Evolutionary conservation across 139 green algal genomes (phyloP).

Genomic region (Haematococcus lacustris): DNA sequence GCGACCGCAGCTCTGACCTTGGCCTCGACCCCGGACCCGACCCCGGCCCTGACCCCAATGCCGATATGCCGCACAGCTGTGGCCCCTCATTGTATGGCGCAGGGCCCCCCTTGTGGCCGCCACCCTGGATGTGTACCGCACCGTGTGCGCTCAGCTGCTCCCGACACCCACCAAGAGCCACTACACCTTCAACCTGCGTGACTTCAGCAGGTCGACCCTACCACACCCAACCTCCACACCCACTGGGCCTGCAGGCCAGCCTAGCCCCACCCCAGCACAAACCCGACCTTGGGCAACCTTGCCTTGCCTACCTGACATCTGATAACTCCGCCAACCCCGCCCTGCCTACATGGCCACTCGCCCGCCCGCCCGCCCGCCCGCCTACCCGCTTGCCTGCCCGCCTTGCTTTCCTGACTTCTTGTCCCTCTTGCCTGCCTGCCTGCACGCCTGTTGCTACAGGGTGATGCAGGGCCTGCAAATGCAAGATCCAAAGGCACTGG

Average conservation of each 20-base stretch:
- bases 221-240: not conserved
- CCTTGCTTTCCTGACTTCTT: too few relatives aligned
- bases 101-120: slow-evolving; percentile 26
- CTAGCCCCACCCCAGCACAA: not conserved
- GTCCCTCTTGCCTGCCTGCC: too few relatives aligned
- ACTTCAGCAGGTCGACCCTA: slow-evolving; percentile 23
- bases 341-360: too few relatives aligned
- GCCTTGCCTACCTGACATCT: not conserved
- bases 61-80: too few relatives aligned
- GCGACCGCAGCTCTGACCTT: too few relatives aligned
- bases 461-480: slow-evolving; percentile 3
- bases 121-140: slow-evolving; percentile 53
- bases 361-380: too few relatives aligned
- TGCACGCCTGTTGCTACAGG: not conserved
- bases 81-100: too few relatives aligned
- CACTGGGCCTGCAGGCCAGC: too few relatives aligned
- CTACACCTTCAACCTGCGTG: slow-evolving; percentile 61
- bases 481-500: not conserved
- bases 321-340: not conserved
- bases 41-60: too few relatives aligned
- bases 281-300: not conserved
- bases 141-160: slow-evolving; percentile 33
- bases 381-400: too few relatives aligned
- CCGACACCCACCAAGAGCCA: slow-evolving; percentile 52
- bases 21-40: too few relatives aligned